Conservation (phyloP, 257 asterid species). For the Rubia yunnanensis region DNA sequence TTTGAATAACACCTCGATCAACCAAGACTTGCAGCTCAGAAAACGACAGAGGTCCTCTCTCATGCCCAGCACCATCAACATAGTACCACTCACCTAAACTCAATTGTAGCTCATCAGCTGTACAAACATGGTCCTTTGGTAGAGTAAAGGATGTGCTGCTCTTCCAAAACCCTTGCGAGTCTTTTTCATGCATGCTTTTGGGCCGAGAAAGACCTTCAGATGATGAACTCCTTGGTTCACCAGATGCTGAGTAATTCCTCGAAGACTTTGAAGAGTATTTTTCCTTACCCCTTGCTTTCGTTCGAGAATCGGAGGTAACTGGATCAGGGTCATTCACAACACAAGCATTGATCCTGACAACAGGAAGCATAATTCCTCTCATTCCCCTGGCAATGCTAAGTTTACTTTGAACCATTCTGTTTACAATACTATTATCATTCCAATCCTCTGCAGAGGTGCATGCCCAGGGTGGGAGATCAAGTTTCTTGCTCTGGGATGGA, state of each 20-base stretch:
- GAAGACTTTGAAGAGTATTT: conserved; percentile 52
- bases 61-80: conserved; percentile 97
- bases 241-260: conserved; percentile 34
- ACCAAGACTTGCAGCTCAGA: conserved; percentile 75
- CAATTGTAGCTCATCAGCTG: conserved; percentile 60
- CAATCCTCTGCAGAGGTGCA: conserved; percentile 72
- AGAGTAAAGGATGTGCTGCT: conserved; percentile 28
- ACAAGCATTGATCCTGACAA: conserved; percentile 93
- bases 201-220: conserved; percentile 48
- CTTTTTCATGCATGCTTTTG: conserved; percentile 48
- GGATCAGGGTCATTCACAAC: conserved; percentile 93
- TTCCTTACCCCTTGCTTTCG: conserved; percentile 66
- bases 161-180: conserved; percentile 43
- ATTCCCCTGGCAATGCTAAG: conserved; percentile 47
- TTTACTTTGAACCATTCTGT: conserved; percentile 44
- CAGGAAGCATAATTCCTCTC: conserved; percentile 80
- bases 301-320: conserved; percentile 66
- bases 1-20: conserved; percentile 70
- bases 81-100: conserved; percentile 89
- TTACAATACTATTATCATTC: conserved; percentile 40
- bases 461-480: conserved; percentile 92
- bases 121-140: conserved; percentile 62
- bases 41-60: conserved; percentile 79
- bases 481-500: conserved; percentile 64
- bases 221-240: conserved; percentile 63